phyloP scores from a whole-genome alignment of 495 filamentous ascomycete species.

The Penicillium coffeae region DNA sequence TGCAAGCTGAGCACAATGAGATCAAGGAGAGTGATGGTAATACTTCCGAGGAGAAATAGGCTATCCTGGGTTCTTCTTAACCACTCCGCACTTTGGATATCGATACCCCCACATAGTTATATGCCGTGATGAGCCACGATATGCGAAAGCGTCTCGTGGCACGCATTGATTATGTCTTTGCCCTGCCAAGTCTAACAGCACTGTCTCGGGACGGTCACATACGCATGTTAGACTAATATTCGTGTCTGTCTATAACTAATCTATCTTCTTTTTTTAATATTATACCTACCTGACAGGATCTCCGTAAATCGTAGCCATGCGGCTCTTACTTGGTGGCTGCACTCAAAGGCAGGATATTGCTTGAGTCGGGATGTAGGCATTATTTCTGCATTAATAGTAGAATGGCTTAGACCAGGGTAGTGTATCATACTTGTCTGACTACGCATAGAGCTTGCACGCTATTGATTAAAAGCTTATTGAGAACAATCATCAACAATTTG shows the following conservation, averaged over 20 bases:
- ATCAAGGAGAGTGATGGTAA: conserved; percentile 29
- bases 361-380: too few species aligned
- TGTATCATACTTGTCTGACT: too few species aligned
- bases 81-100: background rate
- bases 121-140: background rate
- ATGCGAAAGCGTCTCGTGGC: background rate
- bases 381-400: too few species aligned
- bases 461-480: too few species aligned
- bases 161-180: background rate
- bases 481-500: background rate
- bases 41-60: conserved; percentile 26
- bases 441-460: too few species aligned
- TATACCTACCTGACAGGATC: too few species aligned
- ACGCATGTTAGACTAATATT: background rate
- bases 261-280: background rate
- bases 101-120: background rate
- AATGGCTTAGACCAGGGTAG: too few species aligned
- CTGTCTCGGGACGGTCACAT: background rate
- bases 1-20: conserved; percentile 21
- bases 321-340: too few species aligned
- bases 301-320: too few species aligned
- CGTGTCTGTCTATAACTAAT: background rate
- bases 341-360: too few species aligned
- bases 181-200: background rate
- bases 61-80: background rate